Evolutionary conservation across 2,329 filamentous ascomycete species (phyloP), one percentile per base, ranked within the genome.

Genomic region (Periglandula ipomoeae): DNA sequence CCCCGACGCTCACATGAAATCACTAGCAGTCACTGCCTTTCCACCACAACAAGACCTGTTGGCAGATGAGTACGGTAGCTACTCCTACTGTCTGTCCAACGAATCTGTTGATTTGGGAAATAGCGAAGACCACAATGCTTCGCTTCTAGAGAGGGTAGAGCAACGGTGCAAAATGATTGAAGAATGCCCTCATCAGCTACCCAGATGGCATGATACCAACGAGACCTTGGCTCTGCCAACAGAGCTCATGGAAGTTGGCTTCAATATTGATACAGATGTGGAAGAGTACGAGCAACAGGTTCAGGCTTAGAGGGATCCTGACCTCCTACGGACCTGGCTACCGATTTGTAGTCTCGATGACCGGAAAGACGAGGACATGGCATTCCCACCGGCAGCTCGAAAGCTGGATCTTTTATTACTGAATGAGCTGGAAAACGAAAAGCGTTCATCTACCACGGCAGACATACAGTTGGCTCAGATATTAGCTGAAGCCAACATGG

Each of bases 1-100:
- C n/a, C 58, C 63, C n/a, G 19, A 49, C 13, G 50, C 59, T 19
- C 53, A 58, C n/a, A 27, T 60, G 17, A 20, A 30, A 4, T 50
- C 49, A 7, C 49, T 67, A 20, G 17, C 41, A 41, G 17, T 11
- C 10, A 45, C 47, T 15, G 30, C 50, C 7, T 45, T 47, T 27
- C 34, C 20, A 9, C 20, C 30, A n/a, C 24, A 42, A 22, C 13
- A 30, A 3, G 32, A 46, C 20, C 20, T 26, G 23, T 44, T 47
- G 32, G 8, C 26, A 20, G 47, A 45, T 10, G 44, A 50, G 32
- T 22, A 39, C 20, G 37, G 22, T 4, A 20, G 22, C 10, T 39
- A 42, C 24, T 26, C 34, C 35, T 20, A 26, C 17, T 32, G 24
- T 13, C 35, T 50, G 35, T 11, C 11, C 32, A 22, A 13, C 15